A percentile compares a stretch with the other conserved stretches of the same genome.
Conservation (phyloP, 75 land plant species). For the Larix kaempferi region DNA sequence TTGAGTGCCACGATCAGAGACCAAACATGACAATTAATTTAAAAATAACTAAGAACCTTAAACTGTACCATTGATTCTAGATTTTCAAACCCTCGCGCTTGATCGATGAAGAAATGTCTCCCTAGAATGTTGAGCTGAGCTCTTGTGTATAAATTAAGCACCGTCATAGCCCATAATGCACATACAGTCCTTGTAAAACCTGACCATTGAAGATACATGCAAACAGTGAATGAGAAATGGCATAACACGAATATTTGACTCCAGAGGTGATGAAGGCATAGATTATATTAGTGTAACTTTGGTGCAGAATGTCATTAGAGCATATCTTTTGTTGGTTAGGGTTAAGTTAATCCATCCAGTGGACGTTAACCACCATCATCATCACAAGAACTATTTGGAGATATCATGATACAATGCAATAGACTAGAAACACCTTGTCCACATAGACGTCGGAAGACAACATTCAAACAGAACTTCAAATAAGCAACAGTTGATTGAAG, state of each 20-base stretch:
- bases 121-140: conserved; percentile 91
- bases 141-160: conserved; percentile 73
- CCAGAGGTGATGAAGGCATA: too few relatives aligned
- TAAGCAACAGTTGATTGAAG: conserved; percentile 3
- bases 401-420: background rate
- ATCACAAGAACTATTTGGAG: background rate
- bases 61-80: conserved; percentile 49
- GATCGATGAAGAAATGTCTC: conserved; percentile 84
- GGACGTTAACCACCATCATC: too few relatives aligned
- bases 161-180: conserved; percentile 77
- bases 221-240: too few relatives aligned
- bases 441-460: background rate
- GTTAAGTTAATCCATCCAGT: too few relatives aligned
- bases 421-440: background rate
- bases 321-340: background rate
- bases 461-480: background rate
- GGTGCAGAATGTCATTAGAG: background rate
- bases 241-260: too few relatives aligned
- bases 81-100: conserved; percentile 55
- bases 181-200: conserved; percentile 83
- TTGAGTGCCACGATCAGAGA: background rate
- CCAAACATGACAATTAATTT: background rate
- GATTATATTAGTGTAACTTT: background rate
- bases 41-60: conserved; percentile 3
- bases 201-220: conserved; percentile 10